Evolutionary conservation across 2,329 filamentous ascomycete species (phyloP), one percentile per base, ranked within the genome.

Genomic region (Setomelanomma holmii): DNA sequence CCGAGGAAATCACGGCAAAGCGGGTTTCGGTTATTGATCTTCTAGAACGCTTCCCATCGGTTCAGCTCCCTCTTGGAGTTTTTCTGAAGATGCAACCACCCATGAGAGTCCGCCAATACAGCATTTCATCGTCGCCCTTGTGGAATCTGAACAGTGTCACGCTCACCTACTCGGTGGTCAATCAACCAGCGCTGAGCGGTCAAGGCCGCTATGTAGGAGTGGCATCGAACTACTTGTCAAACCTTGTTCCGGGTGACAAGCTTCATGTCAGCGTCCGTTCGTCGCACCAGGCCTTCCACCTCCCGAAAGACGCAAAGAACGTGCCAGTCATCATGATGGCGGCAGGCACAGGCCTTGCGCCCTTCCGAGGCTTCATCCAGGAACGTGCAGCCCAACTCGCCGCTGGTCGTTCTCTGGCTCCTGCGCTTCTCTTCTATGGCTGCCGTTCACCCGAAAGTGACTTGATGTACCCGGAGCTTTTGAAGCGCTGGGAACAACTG

Each of bases 61-160:
- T 89, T 24, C 74, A 82, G 2, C 73, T 93, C 0, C 81, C 89
- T 0, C 81, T 95, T 20, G 82, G 82, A 3, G 76, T 84, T 16
- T 93, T 89, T 76, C 79, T 95, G 6, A 80, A 81, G 27, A 87
- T 91, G 80, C 82, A 92, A 0, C 88, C 89, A 1, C 87, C 89
- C 0, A 90, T 95, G 86, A 86, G 89, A 22, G 81, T 90, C 34
- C 83, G 89, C n/a, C 87, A 90, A 71, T 92, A 92, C 78, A 90
- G 86, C 24, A 91, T 93, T 66, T 91, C 89, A 0, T 91, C 89
- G 0, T 90, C 89, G 0, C 88, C 89, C 0, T 78, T 90, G 0
- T 79, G 77, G 56, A 81, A 87, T 55, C 78, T 83, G 0, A 76
- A 75, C 10, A 79, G 79, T 51, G 82, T 83, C 44, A 86, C 87